Conservation (phyloP, 768 basidiomycete species). For the Auriscalpium orientale region DNA sequence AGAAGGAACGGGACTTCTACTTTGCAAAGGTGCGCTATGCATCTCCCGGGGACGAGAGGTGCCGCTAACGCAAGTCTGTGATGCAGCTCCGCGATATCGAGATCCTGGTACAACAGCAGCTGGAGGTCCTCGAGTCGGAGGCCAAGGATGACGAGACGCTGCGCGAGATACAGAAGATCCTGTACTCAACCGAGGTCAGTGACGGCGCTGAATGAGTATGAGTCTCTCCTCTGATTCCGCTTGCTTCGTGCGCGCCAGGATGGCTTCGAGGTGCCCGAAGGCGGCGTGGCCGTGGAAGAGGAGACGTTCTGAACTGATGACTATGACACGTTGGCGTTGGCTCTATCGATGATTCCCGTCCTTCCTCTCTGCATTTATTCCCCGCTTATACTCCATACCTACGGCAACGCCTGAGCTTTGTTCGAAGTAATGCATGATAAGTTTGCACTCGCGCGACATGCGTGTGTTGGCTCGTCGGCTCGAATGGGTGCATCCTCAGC, state of each 20-base stretch:
- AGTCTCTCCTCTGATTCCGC: conserved; percentile 1
- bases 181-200: conserved; percentile 90
- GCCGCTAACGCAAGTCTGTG: background rate
- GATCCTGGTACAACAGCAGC: conserved; percentile 78
- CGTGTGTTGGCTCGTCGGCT: too few relatives aligned
- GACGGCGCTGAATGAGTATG: background rate
- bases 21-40: conserved; percentile 76
- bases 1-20: conserved; percentile 98
- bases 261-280: conserved; percentile 87
- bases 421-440: too few relatives aligned
- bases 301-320: conserved; percentile 52
- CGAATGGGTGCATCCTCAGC: too few relatives aligned
- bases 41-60: background rate
- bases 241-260: conserved; percentile 43
- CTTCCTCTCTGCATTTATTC: too few relatives aligned
- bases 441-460: too few relatives aligned
- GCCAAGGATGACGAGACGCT: conserved; percentile 56
- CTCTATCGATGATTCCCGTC: too few relatives aligned
- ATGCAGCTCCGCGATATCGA: conserved; percentile 92
- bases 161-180: conserved; percentile 79
- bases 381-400: too few relatives aligned
- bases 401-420: too few relatives aligned
- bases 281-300: conserved; percentile 61
- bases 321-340: too few relatives aligned
- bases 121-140: conserved; percentile 51